Evolutionary conservation across 2,329 filamentous ascomycete species (phyloP).

Genomic region (Monosporascus cannonballus): DNA sequence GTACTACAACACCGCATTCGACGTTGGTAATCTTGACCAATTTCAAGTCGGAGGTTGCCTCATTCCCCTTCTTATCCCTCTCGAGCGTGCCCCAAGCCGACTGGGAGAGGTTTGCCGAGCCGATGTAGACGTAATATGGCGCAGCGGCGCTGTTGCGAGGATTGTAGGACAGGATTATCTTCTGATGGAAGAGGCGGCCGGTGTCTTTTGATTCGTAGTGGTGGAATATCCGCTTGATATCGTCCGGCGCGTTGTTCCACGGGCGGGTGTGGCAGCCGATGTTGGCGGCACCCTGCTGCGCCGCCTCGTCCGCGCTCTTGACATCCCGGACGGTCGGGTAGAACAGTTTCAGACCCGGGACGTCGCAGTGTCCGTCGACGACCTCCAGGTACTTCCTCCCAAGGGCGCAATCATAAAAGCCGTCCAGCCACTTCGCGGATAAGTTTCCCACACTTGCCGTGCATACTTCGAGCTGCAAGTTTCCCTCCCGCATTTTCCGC

Average conservation of each 20-base stretch:
- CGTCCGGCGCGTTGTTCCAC: constrained; percentile 11
- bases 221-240: constrained; percentile 16
- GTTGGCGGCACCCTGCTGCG: constrained; percentile 13
- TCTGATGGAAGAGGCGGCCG: constrained; percentile 19
- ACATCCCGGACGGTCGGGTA: constrained; percentile 17
- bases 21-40: constrained; percentile 16
- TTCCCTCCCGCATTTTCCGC: constrained; percentile 4
- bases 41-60: constrained; percentile 14
- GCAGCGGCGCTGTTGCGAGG: neutral
- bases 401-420: constrained; percentile 15
- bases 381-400: constrained; percentile 8
- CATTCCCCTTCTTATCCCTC: constrained; percentile 15
- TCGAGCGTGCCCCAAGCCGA: constrained; percentile 18
- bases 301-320: constrained; percentile 5
- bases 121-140: constrained; percentile 20
- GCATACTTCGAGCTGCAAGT: constrained; percentile 17
- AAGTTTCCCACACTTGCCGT: constrained; percentile 17
- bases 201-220: constrained; percentile 19
- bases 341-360: constrained; percentile 14
- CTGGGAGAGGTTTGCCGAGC: constrained; percentile 18
- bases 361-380: constrained; percentile 1
- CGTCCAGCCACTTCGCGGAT: constrained; percentile 14
- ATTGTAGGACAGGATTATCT: constrained; percentile 17
- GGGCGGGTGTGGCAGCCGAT: constrained; percentile 18
- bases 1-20: constrained; percentile 19